phyloP scores from a whole-genome alignment of 2,329 filamentous ascomycete genomes.

The Penicillium sp. region DNA sequence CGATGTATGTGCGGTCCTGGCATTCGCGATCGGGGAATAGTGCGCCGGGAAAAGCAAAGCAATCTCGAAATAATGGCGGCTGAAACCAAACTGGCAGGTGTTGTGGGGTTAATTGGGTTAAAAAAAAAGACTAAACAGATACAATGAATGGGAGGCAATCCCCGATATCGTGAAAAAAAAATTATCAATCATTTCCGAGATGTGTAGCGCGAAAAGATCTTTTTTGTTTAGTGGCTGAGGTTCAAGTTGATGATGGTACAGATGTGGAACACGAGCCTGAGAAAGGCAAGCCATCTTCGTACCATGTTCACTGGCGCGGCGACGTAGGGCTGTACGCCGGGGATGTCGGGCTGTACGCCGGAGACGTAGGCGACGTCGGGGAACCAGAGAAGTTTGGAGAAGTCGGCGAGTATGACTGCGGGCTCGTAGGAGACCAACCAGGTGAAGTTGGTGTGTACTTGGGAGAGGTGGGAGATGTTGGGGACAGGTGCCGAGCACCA shows the following conservation, averaged over 20 bases:
- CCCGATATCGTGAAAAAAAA: conserved; percentile 34
- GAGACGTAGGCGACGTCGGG: conserved; percentile 45
- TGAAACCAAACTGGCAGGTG: conserved; percentile 22
- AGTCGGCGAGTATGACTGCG: conserved; percentile 52
- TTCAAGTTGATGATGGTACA: conserved; percentile 41
- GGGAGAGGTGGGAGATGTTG: conserved; percentile 51
- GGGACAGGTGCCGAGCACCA: conserved; percentile 44
- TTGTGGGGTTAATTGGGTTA: conserved; percentile 5
- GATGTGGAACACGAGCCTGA: conserved; percentile 31
- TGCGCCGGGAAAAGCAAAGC: conserved; percentile 23
- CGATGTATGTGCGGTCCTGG: conserved; percentile 12
- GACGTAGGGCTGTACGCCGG: conserved; percentile 47
- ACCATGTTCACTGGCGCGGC: conserved; percentile 41
- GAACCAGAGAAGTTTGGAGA: conserved; percentile 51
- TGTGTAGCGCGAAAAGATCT: conserved; percentile 39
- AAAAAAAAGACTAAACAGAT: conserved; percentile 30
- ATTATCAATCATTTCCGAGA: conserved; percentile 43
- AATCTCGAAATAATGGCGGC: conserved; percentile 32
- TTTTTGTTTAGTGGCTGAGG: conserved; percentile 35
- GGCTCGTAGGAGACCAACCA: conserved; percentile 50
- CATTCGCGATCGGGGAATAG: neutral
- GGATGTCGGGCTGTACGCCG: conserved; percentile 47
- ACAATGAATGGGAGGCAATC: conserved; percentile 31
- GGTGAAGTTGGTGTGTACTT: conserved; percentile 59
- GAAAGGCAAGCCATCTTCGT: conserved; percentile 21